Evolutionary conservation across 1,139 yeast genomes (phyloP), one percentile per base, ranked within the genome.

Genomic region (Lizanozyma gosingica): DNA sequence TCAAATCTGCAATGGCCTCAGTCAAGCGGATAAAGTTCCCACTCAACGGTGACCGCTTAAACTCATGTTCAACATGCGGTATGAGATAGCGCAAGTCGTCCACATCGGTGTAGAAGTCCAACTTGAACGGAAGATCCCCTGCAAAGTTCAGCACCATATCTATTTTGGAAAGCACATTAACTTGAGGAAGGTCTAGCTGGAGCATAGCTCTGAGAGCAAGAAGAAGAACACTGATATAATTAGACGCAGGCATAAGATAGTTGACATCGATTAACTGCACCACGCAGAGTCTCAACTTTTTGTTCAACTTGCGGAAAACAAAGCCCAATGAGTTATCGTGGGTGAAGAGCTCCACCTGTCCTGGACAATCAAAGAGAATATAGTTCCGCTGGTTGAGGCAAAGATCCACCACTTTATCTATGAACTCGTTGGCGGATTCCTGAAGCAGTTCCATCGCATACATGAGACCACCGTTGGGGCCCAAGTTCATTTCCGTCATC

Each of bases 401-500:
- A 15, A 90, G 63, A 37, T 70, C 64, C 40, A 73, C 71, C 15
- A 88, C 65, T 56, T 76, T 78, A 4, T 64, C 64, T 4, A 85
- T 61, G 52, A 92, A 79, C 40, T 71, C 68, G 34, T 83, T 88
- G 11, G 75, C 46, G 38, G 53, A 52, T 34, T 54, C 48, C 35
- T 54, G 55, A 43, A 80, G 57, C 3, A 76, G 65, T 18, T 92
- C 97, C 52, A 94, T 63, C 0, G 97, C 97, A 60, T 77, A 83
- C 77, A 94, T 80, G 33, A 94, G 62, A 0, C 96, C 97, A 33
- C 99, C 99, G 53, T 94, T 94, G 0, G 99, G 99, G 0, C 99
- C 99, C 29, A 76, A 54, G 29, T 71, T 71, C 47, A 84, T 78
- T 46, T 84, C 88, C 35, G 77, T 77, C 98, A 92, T 92, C 18